phyloP scores from a whole-genome alignment of 257 asterid genomes.

The Fraxinus quadrangulata region DNA sequence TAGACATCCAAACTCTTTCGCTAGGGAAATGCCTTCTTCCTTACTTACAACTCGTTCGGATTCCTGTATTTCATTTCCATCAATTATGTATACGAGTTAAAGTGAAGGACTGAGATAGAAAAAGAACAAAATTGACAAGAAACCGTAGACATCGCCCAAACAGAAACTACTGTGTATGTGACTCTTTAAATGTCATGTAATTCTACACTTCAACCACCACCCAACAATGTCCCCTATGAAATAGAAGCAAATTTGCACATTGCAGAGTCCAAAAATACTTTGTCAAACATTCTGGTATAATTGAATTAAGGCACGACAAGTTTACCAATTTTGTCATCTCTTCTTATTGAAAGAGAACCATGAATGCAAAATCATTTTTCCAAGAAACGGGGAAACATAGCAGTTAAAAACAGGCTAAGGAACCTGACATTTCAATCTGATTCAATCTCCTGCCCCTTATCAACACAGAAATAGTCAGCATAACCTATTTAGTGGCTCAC shows the following conservation, averaged over 20 bases:
- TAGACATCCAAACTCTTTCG: constrained; percentile 75
- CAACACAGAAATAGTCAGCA: background rate
- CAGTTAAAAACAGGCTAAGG: background rate
- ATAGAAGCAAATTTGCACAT: background rate
- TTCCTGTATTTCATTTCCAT: constrained; percentile 49
- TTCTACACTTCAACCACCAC: background rate
- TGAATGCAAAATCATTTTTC: background rate
- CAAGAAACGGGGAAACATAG: background rate
- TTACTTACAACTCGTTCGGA: constrained; percentile 73
- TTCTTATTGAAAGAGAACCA: background rate
- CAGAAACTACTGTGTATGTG: background rate
- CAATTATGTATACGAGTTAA: background rate
- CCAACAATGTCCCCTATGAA: background rate
- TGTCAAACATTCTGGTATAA: background rate
- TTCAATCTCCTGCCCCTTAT: background rate
- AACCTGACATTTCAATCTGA: background rate
- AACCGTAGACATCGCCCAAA: background rate
- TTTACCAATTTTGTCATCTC: background rate
- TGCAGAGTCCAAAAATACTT: background rate
- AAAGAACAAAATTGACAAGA: background rate
- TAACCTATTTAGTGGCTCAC: background rate
- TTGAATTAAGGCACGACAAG: background rate
- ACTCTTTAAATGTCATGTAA: background rate
- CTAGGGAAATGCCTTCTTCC: constrained; percentile 79
- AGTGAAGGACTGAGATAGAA: background rate